A percentile compares a stretch with the other conserved stretches of the same genome.
Evolutionary conservation across 2,329 filamentous ascomycete species (phyloP).

Genomic region (Ophiostoma perfectum): DNA sequence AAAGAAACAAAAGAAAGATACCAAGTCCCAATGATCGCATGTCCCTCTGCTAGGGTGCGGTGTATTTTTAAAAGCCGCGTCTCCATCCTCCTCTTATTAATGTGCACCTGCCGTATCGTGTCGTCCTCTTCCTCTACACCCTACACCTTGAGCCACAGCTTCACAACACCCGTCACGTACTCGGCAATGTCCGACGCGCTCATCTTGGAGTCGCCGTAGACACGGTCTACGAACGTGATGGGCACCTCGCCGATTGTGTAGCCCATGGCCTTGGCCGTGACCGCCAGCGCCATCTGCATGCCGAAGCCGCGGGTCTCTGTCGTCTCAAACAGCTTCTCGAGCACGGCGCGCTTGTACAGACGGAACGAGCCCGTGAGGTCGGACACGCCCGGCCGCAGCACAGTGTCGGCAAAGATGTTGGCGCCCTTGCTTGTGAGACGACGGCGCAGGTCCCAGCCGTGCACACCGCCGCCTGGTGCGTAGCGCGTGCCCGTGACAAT

Average conservation of each 20-base stretch:
- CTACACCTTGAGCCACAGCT: slow-evolving; percentile 70
- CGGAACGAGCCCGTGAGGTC: slow-evolving; percentile 94
- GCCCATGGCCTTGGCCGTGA: slow-evolving; percentile 91
- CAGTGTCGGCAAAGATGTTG: slow-evolving; percentile 92
- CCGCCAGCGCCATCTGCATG: slow-evolving; percentile 99
- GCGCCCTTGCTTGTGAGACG: slow-evolving; percentile 80
- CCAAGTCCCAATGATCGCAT: slow-evolving; percentile 6
- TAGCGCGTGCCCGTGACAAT: slow-evolving; percentile 97
- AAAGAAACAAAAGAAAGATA: slow-evolving; percentile 8
- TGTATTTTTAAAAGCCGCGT: slow-evolving; percentile 2
- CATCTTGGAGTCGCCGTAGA: slow-evolving; percentile 90
- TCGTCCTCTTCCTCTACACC: not conserved
- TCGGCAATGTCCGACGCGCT: slow-evolving; percentile 94
- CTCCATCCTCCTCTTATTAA: not conserved
- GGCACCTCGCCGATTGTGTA: slow-evolving; percentile 91
- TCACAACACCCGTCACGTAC: slow-evolving; percentile 81
- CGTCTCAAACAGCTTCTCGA: slow-evolving; percentile 83
- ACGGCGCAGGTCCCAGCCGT: slow-evolving; percentile 91
- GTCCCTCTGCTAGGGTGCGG: not conserved
- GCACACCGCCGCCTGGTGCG: slow-evolving; percentile 82
- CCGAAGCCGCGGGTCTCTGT: slow-evolving; percentile 96
- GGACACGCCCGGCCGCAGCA: slow-evolving; percentile 87
- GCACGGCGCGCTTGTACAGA: slow-evolving; percentile 83
- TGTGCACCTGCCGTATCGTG: too few species aligned
- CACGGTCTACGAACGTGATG: slow-evolving; percentile 89